These are phyloP conservation scores for Fusarium heterosporum DNA, from an alignment of 2,329 filamentous ascomycete species.

Conservation along the genomic window DNA sequence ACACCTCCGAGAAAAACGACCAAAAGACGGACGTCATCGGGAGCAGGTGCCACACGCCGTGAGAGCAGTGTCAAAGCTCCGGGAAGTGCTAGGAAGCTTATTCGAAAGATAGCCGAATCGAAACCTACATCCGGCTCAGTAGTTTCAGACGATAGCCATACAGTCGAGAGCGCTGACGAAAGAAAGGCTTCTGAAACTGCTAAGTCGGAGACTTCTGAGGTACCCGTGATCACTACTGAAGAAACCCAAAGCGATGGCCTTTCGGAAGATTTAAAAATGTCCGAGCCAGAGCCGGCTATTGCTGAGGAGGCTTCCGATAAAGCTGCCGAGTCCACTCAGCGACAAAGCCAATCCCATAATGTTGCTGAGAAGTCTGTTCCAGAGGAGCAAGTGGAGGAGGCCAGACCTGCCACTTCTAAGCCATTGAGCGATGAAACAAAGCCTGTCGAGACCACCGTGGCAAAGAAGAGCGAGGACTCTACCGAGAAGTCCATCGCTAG, in stretches of 20 bases:
- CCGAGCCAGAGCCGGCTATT: slow-evolving; percentile 13
- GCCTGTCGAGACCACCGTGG: slow-evolving; percentile 10
- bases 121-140: slow-evolving; percentile 8
- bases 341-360: slow-evolving; percentile 16
- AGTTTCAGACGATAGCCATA: slow-evolving; percentile 14
- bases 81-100: slow-evolving; percentile 42
- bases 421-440: slow-evolving; percentile 5
- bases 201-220: slow-evolving; percentile 15
- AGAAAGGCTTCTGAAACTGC: slow-evolving; percentile 16
- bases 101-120: slow-evolving; percentile 19
- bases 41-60: slow-evolving; percentile 36
- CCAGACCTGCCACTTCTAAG: slow-evolving; percentile 11
- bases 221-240: not conserved
- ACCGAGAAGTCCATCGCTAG: not conserved
- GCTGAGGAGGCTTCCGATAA: slow-evolving; percentile 32
- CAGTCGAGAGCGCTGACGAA: slow-evolving; percentile 11
- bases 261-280: slow-evolving; percentile 2
- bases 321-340: slow-evolving; percentile 17
- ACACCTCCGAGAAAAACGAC: slow-evolving; percentile 61
- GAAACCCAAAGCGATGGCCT: not conserved
- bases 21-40: slow-evolving; percentile 41
- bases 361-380: slow-evolving; percentile 11
- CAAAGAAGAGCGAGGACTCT: slow-evolving; percentile 28
- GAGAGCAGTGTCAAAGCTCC: slow-evolving; percentile 42
- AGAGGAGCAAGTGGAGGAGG: slow-evolving; percentile 5